A percentile compares a stretch with the other conserved stretches of the same genome.
These are phyloP conservation scores for Blepharisma japonicum DNA, from an alignment of 73 alveolate species.

Conservation along the genomic window DNA sequence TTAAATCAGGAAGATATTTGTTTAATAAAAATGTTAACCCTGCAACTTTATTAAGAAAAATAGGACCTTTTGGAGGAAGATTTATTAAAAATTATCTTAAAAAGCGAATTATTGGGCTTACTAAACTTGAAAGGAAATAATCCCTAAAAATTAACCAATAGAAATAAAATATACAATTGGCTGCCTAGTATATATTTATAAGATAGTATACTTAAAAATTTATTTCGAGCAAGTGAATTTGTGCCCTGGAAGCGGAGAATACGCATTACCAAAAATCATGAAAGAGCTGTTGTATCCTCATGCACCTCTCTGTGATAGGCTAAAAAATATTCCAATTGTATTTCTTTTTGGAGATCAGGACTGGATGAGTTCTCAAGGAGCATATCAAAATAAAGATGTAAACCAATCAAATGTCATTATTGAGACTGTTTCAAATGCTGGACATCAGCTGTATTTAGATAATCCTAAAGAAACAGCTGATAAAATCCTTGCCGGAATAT, in stretches of 20 bases:
- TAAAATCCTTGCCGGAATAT: neutral
- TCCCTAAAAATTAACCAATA: too few relatives aligned
- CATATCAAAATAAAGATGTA: neutral
- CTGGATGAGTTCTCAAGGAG: conserved; percentile 35
- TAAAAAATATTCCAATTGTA: conserved; percentile 2
- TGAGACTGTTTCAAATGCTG: conserved; percentile 37
- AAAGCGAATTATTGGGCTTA: neutral
- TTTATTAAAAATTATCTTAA: neutral
- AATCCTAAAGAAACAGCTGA: conserved; percentile 37
- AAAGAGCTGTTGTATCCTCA: neutral
- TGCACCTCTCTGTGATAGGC: neutral
- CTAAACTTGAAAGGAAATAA: neutral
- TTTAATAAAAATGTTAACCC: conserved; percentile 13
- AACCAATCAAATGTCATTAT: neutral
- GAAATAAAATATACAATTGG: too few relatives aligned
- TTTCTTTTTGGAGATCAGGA: conserved; percentile 44
- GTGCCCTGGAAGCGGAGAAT: conserved; percentile 5
- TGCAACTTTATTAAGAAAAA: neutral
- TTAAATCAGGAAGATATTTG: conserved; percentile 5
- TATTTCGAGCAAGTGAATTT: conserved; percentile 10
- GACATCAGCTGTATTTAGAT: conserved; percentile 56
- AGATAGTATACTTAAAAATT: too few relatives aligned
- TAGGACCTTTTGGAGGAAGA: neutral
- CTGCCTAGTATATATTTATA: too few relatives aligned
- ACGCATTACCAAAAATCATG: neutral